A percentile compares a stretch with the other conserved stretches of the same genome.
phyloP scores from a whole-genome alignment of 306 rosid species.

The Styphnolobium japonicum region DNA sequence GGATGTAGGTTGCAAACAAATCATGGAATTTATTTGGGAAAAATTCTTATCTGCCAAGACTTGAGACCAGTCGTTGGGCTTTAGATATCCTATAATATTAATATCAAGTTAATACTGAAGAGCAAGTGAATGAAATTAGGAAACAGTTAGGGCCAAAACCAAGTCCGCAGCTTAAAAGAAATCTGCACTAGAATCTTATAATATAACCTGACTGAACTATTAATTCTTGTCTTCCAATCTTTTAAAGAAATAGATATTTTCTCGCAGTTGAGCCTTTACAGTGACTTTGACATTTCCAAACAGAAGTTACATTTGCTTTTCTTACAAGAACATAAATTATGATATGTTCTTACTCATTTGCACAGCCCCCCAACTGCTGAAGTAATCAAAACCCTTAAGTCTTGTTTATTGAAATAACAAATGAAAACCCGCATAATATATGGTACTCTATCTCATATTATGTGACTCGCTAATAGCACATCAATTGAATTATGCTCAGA shows the following conservation, averaged over 20 bases:
- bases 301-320: background rate
- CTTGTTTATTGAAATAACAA: background rate
- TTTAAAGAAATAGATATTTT: background rate
- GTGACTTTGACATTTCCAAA: background rate
- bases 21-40: background rate
- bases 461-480: background rate
- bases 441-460: background rate
- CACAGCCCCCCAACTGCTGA: background rate
- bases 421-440: background rate
- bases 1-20: background rate
- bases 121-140: background rate
- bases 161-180: background rate
- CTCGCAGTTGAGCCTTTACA: background rate
- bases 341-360: background rate
- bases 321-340: conserved; percentile 7
- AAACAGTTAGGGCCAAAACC: too few relatives aligned
- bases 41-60: background rate
- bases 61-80: background rate
- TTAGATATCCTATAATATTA: background rate
- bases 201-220: background rate
- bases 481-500: background rate
- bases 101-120: background rate
- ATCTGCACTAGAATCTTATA: background rate
- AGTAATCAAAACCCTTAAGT: background rate
- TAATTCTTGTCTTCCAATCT: background rate